Evolutionary conservation across 495 filamentous ascomycete species (phyloP), one percentile per base, ranked within the genome.

Genomic region (Aspergillus bridgeri): DNA sequence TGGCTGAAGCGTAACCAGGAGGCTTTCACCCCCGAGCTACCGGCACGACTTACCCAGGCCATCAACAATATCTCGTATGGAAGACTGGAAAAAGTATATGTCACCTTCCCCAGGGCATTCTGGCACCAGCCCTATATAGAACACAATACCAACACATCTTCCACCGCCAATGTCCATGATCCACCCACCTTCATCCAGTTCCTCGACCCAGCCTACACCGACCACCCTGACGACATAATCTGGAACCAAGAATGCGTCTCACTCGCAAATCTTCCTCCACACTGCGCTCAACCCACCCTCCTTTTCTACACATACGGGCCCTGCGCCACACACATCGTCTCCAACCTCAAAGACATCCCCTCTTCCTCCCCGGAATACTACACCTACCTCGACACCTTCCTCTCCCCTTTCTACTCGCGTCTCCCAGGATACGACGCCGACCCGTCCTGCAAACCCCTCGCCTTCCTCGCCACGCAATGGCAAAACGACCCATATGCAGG

Each of bases 281-380:
- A 76, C 0, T 80, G 72, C 62, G 79, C 86, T 5, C 92, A 96
- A 29, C 89, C 94, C 13, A 96, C 92, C 3, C 80, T 98, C 19
- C 81, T 98, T 22, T 98, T 95, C 80, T 98, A 98, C 78, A 86
- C 86, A 58, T 91, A 88, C 65, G 94, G 92, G 6, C 70, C 77
- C 42, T 80, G 79, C 54, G 73, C 78, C 45, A 65, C 71, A 1
- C 68, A 84, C 57, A 75, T 88, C 53, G 81, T 85, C 13, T 66
- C 69, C 6, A 60, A 74, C 15, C 65, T 83, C 15, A 54, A 60
- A 15, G 43, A 59, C 23, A 57, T 75, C 8, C 44, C 54, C 48
- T 66, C 68, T 2, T 52, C 61, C 0, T 71, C 71, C 17, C 3
- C 42, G 0, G 66, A 66, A 57, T 73, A 76, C 58, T 64, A 57